Evolutionary conservation across 2,329 filamentous ascomycete genomes (phyloP).

Genomic region (Aspergillus sp.): DNA sequence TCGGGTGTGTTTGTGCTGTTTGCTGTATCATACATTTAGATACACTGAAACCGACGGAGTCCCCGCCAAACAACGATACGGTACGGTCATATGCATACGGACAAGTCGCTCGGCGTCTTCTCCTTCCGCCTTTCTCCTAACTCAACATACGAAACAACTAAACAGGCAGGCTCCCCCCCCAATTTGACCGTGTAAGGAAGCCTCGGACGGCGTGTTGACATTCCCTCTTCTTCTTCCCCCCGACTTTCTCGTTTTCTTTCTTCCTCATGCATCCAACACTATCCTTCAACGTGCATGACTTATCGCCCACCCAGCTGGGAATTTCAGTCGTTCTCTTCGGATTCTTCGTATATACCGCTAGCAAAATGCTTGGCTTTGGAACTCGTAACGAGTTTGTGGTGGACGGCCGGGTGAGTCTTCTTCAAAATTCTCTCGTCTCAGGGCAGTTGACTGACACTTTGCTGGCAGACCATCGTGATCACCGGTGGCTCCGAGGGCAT

Average conservation of each 20-base stretch:
- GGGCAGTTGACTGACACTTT: neutral
- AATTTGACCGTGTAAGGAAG: neutral
- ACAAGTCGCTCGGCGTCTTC: neutral
- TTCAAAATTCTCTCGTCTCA: neutral
- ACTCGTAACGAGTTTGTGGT: conserved; percentile 76
- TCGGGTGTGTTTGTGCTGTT: conserved; percentile 21
- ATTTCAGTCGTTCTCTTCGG: conserved; percentile 33
- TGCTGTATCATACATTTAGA: neutral
- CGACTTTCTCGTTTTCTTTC: conserved; percentile 10
- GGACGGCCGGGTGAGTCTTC: conserved; percentile 68
- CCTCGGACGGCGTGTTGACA: neutral
- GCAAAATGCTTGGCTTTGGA: conserved; percentile 41
- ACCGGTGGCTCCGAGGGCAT: conserved; percentile 93
- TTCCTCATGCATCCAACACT: conserved; percentile 23
- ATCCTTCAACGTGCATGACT: conserved; percentile 21
- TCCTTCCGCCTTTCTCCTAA: neutral
- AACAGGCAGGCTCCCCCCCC: neutral
- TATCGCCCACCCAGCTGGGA: conserved; percentile 26
- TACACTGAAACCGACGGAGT: neutral
- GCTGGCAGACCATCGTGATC: conserved; percentile 72
- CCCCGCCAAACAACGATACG: neutral
- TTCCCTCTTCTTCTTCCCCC: conserved; percentile 5
- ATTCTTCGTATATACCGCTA: conserved; percentile 32
- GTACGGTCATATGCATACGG: neutral
- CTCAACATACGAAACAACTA: neutral